Evolutionary conservation across 345 rosid species (phyloP).

Genomic region (Clarkia xantiana): DNA sequence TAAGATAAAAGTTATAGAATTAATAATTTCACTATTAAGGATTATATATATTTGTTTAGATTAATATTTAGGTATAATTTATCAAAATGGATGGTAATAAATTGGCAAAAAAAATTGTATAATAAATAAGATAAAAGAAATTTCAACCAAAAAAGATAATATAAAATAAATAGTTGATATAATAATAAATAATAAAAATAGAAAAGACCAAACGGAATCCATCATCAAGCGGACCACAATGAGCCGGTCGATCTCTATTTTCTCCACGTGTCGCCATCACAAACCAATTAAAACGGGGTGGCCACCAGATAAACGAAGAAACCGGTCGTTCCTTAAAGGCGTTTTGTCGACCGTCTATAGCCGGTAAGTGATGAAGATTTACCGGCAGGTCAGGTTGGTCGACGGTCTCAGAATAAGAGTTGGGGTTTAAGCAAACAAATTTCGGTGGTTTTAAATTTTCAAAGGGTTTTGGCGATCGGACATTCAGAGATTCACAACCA

Average conservation of each 20-base stretch:
- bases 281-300: conserved; percentile 12
- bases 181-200: not conserved
- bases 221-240: not conserved
- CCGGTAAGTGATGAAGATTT: conserved; percentile 14
- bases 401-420: conserved; percentile 15
- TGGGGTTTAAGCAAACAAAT: conserved; percentile 37
- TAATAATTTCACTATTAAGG: no score
- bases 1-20: no score
- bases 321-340: conserved; percentile 1
- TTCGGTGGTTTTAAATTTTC: conserved; percentile 35
- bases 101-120: no score
- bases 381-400: conserved; percentile 31
- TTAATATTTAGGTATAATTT: no score
- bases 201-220: not conserved
- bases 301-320: conserved; percentile 20
- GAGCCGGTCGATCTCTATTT: conserved; percentile 14
- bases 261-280: conserved; percentile 31
- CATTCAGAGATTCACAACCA: conserved; percentile 5
- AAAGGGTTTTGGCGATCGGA: conserved; percentile 31
- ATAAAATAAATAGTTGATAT: no score
- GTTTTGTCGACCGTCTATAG: conserved; percentile 16
- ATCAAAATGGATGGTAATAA: no score
- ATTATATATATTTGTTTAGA: no score
- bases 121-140: no score
- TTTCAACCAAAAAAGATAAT: no score